phyloP scores from a whole-genome alignment of 495 filamentous ascomycete genomes.

The Aspergillus nidulans region DNA sequence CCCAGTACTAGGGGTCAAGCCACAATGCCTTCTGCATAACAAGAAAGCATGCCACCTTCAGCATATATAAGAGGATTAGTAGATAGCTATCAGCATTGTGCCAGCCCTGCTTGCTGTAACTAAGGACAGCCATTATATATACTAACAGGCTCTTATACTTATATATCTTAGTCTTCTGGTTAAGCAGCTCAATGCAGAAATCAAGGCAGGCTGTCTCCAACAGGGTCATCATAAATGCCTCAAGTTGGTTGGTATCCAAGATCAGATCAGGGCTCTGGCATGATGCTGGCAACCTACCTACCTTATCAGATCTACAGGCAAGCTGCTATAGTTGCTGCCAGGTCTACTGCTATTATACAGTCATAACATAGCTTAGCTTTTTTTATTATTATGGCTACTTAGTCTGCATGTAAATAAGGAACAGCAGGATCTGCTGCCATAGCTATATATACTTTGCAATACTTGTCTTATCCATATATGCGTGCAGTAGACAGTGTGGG shows the following conservation, averaged over 20 bases:
- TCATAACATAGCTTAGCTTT: too few species aligned
- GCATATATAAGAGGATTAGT: background rate
- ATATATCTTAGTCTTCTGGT: background rate
- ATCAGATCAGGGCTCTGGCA: too few species aligned
- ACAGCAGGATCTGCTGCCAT: constrained; percentile 15
- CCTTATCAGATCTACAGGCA: too few species aligned
- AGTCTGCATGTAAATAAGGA: constrained; percentile 13
- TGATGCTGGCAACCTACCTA: too few species aligned
- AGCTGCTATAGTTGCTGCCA: too few species aligned
- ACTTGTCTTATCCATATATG: constrained; percentile 10
- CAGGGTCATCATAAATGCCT: too few species aligned
- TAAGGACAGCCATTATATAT: constrained; percentile 4
- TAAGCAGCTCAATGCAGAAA: constrained; percentile 19
- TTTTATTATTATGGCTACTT: too few species aligned
- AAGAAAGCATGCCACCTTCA: constrained; percentile 13
- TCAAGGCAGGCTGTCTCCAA: too few species aligned
- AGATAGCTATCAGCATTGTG: background rate
- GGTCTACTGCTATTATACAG: too few species aligned
- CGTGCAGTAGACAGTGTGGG: constrained; percentile 2
- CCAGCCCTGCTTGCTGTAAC: background rate
- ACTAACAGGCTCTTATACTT: constrained; percentile 15
- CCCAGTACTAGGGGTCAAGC: background rate
- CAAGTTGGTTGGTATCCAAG: too few species aligned
- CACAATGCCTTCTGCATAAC: constrained; percentile 7
- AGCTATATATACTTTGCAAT: constrained; percentile 8